A percentile compares a stretch with the other conserved stretches of the same genome.
Evolutionary conservation across 805 yeast genomes (phyloP).

Genomic region (Candida incommunis): DNA sequence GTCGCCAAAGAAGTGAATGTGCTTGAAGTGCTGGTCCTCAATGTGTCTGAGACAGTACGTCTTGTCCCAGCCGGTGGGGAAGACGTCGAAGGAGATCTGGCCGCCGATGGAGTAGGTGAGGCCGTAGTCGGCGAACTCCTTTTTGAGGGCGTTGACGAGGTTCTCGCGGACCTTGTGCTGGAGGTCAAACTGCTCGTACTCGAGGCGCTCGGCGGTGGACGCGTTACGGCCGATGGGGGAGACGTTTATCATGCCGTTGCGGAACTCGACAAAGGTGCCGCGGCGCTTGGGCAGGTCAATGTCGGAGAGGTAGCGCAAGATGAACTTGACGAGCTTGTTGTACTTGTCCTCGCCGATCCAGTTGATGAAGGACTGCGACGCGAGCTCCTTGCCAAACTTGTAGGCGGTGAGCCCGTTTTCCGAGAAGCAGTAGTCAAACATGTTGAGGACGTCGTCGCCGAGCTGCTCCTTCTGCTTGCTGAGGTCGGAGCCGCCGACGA

Average conservation of each 20-base stretch:
- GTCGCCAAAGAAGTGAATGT: conserved; percentile 97
- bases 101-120: conserved; percentile 98
- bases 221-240: conserved; percentile 99
- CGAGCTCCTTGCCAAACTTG: conserved; percentile 75
- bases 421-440: conserved; percentile 90
- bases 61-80: conserved; percentile 99
- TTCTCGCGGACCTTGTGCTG: conserved; percentile 68
- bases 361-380: conserved; percentile 83
- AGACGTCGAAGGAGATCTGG: conserved; percentile 96
- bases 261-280: conserved; percentile 97
- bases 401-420: conserved; percentile 98
- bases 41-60: conserved; percentile 95
- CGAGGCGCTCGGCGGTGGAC: conserved; percentile 83
- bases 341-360: conserved; percentile 96
- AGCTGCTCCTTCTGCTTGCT: conserved; percentile 92
- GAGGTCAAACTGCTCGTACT: conserved; percentile 75
- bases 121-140: conserved; percentile 67
- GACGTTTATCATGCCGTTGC: conserved; percentile 98
- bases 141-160: conserved; percentile 73
- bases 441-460: conserved; percentile 58
- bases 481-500: conserved; percentile 95
- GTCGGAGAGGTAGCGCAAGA: conserved; percentile 69
- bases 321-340: conserved; percentile 75
- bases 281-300: conserved; percentile 91
- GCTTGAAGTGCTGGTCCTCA: conserved; percentile 65